Conservation (phyloP, 306 rosid species). For the Cicer chorassanicum region DNA sequence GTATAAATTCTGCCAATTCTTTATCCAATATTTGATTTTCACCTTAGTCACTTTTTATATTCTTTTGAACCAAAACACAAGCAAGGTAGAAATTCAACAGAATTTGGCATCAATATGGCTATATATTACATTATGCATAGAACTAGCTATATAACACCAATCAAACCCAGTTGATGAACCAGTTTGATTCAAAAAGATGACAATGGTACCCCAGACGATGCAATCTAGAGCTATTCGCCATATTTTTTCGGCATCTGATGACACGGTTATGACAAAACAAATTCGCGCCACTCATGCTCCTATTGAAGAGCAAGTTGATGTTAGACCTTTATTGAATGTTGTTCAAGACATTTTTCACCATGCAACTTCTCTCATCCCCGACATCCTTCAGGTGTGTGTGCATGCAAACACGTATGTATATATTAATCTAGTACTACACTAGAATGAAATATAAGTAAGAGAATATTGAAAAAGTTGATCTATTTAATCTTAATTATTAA, state of each 20-base stretch:
- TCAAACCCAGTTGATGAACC: not conserved
- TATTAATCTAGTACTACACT: not conserved
- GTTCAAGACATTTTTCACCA: conserved; percentile 57
- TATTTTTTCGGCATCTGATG: conserved; percentile 51
- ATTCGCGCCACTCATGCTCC: conserved; percentile 59
- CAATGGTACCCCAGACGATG: conserved; percentile 32
- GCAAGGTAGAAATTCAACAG: conserved; percentile 61
- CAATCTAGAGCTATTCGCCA: conserved; percentile 43
- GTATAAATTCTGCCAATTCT: conserved; percentile 32
- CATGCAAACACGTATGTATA: not conserved
- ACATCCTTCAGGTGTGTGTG: conserved; percentile 41
- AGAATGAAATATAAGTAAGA: too few species aligned
- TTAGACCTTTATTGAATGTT: conserved; percentile 58
- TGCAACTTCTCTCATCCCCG: conserved; percentile 48
- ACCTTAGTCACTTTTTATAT: conserved; percentile 31
- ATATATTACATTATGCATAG: conserved; percentile 32
- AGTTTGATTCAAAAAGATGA: conserved; percentile 35
- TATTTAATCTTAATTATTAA: too few species aligned
- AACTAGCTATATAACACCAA: conserved; percentile 27
- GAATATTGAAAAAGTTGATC: too few species aligned
- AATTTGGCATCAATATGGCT: conserved; percentile 18
- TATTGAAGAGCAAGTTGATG: conserved; percentile 42
- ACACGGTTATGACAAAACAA: conserved; percentile 50
- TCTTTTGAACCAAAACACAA: conserved; percentile 51
- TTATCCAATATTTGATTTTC: conserved; percentile 43